Base-by-base conservation (phyloP, 1,139 yeast species). In the Protomyces macrosporus region DNA sequence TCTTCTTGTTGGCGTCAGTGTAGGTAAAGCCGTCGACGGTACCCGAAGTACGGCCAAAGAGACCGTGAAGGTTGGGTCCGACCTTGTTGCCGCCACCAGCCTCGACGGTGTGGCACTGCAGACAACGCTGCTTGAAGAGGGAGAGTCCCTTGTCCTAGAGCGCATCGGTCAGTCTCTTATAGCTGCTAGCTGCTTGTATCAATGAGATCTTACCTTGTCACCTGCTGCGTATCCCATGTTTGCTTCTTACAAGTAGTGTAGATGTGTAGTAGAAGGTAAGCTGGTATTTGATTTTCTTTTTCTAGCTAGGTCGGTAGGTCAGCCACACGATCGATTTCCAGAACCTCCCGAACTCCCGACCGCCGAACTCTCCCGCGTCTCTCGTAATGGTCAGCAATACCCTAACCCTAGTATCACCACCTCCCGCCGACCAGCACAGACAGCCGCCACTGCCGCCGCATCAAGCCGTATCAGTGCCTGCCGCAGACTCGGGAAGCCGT, bases 101-200 rank as follows among this genome's bases (percentile, higher is more conserved):
- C 79, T 93, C 98, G 72, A 86, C 86, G 75, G 98, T 93, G 87
- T 93, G 98, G 81, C 98, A 93, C 83, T 93, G 98, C 74, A 90
- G 84, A 81, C 98, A 93, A 86, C 98, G 89, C 71, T 98, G 93
- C 84, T 93, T 93, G 87, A 93, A 93, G 72, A 93, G 84, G 77
- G 89, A 90, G 71, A 98, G 97, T 83, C 98, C 98, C 82, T 93
- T 93, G 58, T 60, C 63, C 62, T 58, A 37, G 14, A 34, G 3
- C 7, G 10, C 5, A 14, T 39, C 16, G 14, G 42, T 39, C 12
- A 39, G 12, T n/a, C 42, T 39, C 42, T 39, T n/a, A 0, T 5
- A 12, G n/a, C 12, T 5, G 14, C 14, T 14, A 12, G n/a, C 14
- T 37, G 48, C 48, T n/a, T n/a, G n/a, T 1, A 23, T 1, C 23